These are phyloP conservation scores for Acidiella bohemica DNA, from an alignment of 495 filamentous ascomycete species.

Conservation along the genomic window DNA sequence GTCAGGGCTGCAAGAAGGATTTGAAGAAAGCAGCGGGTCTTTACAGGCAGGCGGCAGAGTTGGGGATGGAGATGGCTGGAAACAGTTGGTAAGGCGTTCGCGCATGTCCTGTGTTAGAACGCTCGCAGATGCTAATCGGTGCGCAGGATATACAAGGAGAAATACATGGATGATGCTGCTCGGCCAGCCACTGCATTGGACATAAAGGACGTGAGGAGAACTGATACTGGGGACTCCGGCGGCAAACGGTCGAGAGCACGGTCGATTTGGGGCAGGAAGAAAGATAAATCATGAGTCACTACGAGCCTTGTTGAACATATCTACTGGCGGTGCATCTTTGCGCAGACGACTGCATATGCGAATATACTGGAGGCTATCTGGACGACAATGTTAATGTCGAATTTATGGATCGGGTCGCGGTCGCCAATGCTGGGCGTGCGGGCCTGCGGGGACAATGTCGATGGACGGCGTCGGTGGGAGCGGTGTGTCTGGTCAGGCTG, in stretches of 20 bases:
- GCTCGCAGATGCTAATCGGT: neutral
- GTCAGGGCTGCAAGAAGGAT: conserved; percentile 70
- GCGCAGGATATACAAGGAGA: conserved; percentile 11
- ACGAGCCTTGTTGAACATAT: no score
- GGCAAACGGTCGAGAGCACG: neutral
- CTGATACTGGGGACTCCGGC: neutral
- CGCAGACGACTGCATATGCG: no score
- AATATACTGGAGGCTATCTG: no score
- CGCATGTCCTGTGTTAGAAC: conserved; percentile 4
- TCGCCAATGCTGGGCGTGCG: no score
- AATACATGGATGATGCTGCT: conserved; percentile 1
- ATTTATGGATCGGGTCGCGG: no score
- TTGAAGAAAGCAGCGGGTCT: conserved; percentile 85
- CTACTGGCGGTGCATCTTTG: no score
- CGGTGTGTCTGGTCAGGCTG: no score
- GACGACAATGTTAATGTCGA: no score
- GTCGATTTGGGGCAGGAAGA: neutral
- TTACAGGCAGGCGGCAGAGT: conserved; percentile 78
- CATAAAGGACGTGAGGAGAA: neutral
- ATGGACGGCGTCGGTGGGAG: no score
- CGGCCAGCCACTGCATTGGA: conserved; percentile 21
- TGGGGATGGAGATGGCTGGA: conserved; percentile 93
- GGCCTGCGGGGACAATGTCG: no score
- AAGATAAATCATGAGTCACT: no score
- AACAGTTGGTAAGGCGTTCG: conserved; percentile 73